Evolutionary conservation across 2,329 filamentous ascomycete species (phyloP).

Genomic region (Periconia digitata): DNA sequence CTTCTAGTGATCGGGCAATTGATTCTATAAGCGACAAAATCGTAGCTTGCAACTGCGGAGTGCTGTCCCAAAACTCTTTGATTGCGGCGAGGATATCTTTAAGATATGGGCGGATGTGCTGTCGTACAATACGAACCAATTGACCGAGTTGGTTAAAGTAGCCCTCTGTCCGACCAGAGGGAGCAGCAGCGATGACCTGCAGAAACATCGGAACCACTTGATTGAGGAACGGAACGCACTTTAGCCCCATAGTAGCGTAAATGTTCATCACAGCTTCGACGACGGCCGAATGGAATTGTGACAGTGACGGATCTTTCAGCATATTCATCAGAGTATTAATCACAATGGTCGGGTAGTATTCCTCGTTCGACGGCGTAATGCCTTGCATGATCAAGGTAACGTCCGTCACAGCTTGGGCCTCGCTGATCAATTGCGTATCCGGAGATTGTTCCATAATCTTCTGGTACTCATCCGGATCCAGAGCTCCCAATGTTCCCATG

Average conservation of each 20-base stretch:
- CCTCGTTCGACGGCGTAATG: slow-evolving; percentile 92
- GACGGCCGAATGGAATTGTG: slow-evolving; percentile 88
- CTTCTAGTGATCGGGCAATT: slow-evolving; percentile 89
- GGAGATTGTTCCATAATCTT: slow-evolving; percentile 89
- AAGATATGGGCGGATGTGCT: slow-evolving; percentile 91
- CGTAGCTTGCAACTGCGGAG: slow-evolving; percentile 80
- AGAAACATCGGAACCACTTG: slow-evolving; percentile 95
- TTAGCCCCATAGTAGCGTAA: slow-evolving; percentile 91
- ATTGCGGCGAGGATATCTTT: slow-evolving; percentile 84
- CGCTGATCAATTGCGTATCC: slow-evolving; percentile 71
- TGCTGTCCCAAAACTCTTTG: slow-evolving; percentile 85
- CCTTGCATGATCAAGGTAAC: slow-evolving; percentile 98
- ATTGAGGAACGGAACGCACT: slow-evolving; percentile 92
- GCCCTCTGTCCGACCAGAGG: slow-evolving; percentile 77
- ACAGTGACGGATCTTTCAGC: slow-evolving; percentile 84
- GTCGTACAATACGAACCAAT: slow-evolving; percentile 89
- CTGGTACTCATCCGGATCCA: slow-evolving; percentile 96
- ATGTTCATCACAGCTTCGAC: slow-evolving; percentile 99
- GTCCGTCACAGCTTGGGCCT: slow-evolving; percentile 76
- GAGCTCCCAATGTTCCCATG: slow-evolving; percentile 89
- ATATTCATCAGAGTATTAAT: slow-evolving; percentile 94
- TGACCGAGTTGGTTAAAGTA: slow-evolving; percentile 97
- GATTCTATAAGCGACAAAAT: slow-evolving; percentile 92
- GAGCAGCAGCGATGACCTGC: slow-evolving; percentile 80
- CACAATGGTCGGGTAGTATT: slow-evolving; percentile 97